phyloP scores from a whole-genome alignment of 257 asterid species.

The Nicotiana knightiana region DNA sequence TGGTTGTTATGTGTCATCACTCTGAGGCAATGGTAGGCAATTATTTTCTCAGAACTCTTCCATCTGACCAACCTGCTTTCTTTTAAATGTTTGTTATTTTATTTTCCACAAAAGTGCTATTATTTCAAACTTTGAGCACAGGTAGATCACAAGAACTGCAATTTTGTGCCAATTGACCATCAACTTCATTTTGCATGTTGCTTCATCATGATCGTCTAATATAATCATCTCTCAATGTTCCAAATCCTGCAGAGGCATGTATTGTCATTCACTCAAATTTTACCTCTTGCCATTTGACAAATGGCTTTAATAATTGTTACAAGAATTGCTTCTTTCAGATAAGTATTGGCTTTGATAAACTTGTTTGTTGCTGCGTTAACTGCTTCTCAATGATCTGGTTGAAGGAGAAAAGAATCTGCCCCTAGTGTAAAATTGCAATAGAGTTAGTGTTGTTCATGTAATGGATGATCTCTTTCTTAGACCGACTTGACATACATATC shows the following conservation, averaged over 20 bases:
- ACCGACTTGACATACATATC: neutral
- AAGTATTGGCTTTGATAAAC: neutral
- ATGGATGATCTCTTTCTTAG: neutral
- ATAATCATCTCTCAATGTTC: neutral
- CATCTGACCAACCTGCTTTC: neutral
- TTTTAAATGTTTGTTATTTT: neutral
- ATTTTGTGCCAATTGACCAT: neutral
- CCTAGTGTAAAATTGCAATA: neutral
- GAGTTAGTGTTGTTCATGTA: neutral
- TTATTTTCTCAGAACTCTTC: neutral
- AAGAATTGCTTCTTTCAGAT: neutral
- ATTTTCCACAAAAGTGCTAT: neutral
- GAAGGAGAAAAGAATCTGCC: neutral
- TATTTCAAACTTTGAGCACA: neutral
- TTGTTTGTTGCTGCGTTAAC: neutral
- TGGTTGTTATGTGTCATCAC: conserved; percentile 6
- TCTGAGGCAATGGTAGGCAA: neutral
- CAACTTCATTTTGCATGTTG: neutral
- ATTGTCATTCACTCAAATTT: neutral
- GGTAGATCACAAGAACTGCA: neutral
- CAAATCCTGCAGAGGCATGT: neutral
- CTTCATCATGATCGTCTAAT: neutral
- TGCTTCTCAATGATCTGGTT: neutral
- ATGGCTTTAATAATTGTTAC: neutral
- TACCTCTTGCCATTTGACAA: neutral